Percentiles rank a stretch among this genome's conserved stretches.
Evolutionary conservation across 495 filamentous ascomycete species (phyloP).

Genomic region (Xylaria cubensis): DNA sequence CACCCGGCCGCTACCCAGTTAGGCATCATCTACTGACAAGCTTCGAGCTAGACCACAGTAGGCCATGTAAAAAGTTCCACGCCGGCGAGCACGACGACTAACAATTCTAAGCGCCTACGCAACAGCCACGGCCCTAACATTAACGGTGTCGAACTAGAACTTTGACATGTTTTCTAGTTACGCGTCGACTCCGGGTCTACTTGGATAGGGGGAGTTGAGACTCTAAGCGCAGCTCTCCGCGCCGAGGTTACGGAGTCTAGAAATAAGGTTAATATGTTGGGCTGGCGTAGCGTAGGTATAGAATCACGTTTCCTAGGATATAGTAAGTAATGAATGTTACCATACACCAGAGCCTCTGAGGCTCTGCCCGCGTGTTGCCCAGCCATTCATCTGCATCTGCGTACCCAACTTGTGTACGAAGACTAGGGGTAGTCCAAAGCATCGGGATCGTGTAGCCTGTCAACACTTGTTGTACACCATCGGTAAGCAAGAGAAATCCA

Average conservation of each 20-base stretch:
- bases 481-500: not conserved
- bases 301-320: not conserved
- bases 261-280: not conserved
- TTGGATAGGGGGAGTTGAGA: not conserved
- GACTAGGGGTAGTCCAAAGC: not conserved
- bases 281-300: not conserved
- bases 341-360: not conserved
- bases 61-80: not conserved
- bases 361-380: slow-evolving; percentile 14
- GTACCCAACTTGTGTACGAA: not conserved
- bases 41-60: not conserved
- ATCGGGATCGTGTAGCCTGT: not conserved
- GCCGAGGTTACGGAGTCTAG: not conserved
- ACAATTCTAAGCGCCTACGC: not conserved
- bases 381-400: not conserved
- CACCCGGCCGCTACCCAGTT: not conserved
- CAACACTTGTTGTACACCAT: not conserved
- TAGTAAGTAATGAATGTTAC: not conserved
- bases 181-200: not conserved
- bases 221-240: not conserved
- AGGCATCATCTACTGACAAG: not conserved
- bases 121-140: not conserved
- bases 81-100: not conserved
- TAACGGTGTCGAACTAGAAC: not conserved
- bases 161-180: not conserved